These are phyloP conservation scores for Mycena pura DNA, from an alignment of 768 basidiomycete species.

Conservation along the genomic window DNA sequence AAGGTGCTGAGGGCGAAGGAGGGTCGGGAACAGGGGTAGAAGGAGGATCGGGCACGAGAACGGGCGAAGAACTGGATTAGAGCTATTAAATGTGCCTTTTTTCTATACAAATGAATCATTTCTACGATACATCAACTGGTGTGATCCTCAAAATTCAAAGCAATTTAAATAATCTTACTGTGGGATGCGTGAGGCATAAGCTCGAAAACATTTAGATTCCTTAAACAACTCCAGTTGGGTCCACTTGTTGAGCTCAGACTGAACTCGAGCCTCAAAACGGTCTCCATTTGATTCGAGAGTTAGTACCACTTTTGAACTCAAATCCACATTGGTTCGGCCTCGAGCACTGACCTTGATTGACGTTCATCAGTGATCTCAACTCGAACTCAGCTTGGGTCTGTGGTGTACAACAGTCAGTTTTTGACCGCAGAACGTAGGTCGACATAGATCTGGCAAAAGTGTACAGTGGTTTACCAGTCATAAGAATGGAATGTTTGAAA, in stretches of 20 bases:
- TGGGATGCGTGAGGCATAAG: not conserved
- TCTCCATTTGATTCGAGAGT: not conserved
- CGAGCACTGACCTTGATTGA: not conserved
- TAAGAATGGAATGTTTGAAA: too few relatives aligned
- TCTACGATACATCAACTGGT: not conserved
- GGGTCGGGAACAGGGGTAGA: not conserved
- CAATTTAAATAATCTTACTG: not conserved
- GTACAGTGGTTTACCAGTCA: too few relatives aligned
- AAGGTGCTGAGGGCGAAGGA: not conserved
- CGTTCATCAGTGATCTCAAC: not conserved
- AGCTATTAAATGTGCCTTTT: not conserved
- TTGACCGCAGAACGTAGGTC: too few relatives aligned
- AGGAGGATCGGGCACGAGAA: not conserved
- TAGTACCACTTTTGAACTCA: slow-evolving; percentile 3
- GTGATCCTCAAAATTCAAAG: not conserved
- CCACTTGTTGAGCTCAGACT: not conserved
- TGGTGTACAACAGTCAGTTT: too few relatives aligned
- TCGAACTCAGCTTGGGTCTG: not conserved
- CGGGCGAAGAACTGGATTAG: not conserved
- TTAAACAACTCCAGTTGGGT: not conserved
- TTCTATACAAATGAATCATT: not conserved
- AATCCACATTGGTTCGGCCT: slow-evolving; percentile 5
- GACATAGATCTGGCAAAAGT: too few relatives aligned
- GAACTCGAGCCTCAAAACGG: not conserved
- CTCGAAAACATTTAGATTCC: not conserved